These are phyloP conservation scores for Neurospora sp. DNA, from an alignment of 495 filamentous ascomycete species.

Conservation along the genomic window DNA sequence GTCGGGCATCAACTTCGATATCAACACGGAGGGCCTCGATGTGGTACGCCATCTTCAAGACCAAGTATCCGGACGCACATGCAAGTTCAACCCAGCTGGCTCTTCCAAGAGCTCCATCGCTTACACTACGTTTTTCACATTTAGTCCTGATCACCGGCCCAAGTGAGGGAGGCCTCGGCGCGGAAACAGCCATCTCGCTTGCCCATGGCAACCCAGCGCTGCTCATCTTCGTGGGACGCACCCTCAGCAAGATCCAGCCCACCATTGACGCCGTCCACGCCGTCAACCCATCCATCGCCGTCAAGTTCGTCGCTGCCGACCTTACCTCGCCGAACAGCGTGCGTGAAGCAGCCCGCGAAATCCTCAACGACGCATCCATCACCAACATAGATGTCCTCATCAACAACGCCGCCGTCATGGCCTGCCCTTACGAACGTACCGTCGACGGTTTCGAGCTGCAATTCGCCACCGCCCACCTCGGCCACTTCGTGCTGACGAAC, in stretches of 20 bases:
- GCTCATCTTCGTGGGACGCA: slow-evolving; percentile 35
- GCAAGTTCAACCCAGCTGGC: slow-evolving; percentile 14
- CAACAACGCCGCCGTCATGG: slow-evolving; percentile 64
- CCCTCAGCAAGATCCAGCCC: slow-evolving; percentile 26
- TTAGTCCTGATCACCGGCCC: slow-evolving; percentile 42
- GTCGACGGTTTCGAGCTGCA: slow-evolving; percentile 44
- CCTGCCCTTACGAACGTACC: slow-evolving; percentile 30
- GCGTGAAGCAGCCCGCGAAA: slow-evolving; percentile 37
- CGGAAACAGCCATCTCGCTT: slow-evolving; percentile 34
- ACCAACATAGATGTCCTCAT: slow-evolving; percentile 53
- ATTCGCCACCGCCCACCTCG: slow-evolving; percentile 48
- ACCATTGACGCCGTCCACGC: slow-evolving; percentile 30
- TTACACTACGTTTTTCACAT: background rate
- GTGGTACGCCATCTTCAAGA: slow-evolving; percentile 29
- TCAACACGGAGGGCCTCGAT: slow-evolving; percentile 22
- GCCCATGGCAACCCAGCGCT: slow-evolving; percentile 29
- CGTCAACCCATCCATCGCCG: slow-evolving; percentile 27
- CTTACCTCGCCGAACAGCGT: slow-evolving; percentile 38
- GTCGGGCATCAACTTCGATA: background rate
- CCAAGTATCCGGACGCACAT: slow-evolving; percentile 27
- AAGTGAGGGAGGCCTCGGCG: slow-evolving; percentile 36
- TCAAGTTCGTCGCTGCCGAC: slow-evolving; percentile 37
- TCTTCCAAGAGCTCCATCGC: background rate
- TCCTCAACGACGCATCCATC: slow-evolving; percentile 35
- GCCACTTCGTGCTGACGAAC: slow-evolving; percentile 50